Evolutionary conservation across 441 rosid genomes (phyloP).

Genomic region (Euphorbia schlechtendalii): DNA sequence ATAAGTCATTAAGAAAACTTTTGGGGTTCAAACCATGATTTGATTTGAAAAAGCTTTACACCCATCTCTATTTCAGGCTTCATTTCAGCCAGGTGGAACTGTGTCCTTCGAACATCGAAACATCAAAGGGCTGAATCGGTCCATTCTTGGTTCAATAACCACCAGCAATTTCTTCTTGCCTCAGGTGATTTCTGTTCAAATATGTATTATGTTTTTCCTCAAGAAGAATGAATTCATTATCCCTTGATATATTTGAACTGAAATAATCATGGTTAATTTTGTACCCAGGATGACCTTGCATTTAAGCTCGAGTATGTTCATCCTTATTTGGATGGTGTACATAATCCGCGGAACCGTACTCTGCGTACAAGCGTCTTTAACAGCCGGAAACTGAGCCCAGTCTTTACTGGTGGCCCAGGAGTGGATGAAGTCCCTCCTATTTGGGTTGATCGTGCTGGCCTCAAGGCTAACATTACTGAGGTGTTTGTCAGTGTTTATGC

Average conservation of each 20-base stretch:
- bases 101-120: constrained; percentile 92
- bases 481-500: constrained; percentile 31
- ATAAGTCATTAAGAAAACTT: too few species aligned
- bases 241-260: background rate
- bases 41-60: background rate
- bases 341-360: constrained; percentile 77
- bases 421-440: constrained; percentile 97
- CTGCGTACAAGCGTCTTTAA: constrained; percentile 82
- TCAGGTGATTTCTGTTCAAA: constrained; percentile 41
- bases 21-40: constrained; percentile 3
- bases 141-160: constrained; percentile 87
- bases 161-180: constrained; percentile 92
- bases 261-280: background rate
- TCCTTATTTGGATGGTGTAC: constrained; percentile 88
- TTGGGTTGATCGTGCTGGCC: constrained; percentile 97
- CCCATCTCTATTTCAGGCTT: constrained; percentile 46
- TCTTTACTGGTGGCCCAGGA: constrained; percentile 96
- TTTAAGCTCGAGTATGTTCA: constrained; percentile 96
- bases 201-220: background rate
- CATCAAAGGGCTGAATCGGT: constrained; percentile 81
- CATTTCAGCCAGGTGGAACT: constrained; percentile 94
- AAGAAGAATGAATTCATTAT: background rate
- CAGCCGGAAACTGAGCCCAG: constrained; percentile 93
- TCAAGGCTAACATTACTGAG: constrained; percentile 94
- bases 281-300: constrained; percentile 49